Conservation (phyloP, 768 basidiomycete genomes). For the Auricularia cornea region DNA sequence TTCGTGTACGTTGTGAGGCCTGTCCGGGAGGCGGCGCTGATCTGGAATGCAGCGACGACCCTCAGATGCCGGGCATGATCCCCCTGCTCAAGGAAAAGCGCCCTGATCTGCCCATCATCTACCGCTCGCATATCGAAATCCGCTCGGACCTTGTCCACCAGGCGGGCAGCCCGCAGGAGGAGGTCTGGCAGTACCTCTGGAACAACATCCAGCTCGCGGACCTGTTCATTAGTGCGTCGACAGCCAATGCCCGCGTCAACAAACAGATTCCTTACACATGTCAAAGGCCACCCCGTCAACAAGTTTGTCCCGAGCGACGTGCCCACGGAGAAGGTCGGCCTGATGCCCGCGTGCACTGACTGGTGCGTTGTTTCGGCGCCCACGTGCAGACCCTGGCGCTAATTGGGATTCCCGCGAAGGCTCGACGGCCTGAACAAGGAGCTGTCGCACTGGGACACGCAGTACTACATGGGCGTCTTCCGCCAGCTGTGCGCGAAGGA, state of each 20-base stretch:
- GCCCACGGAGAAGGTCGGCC: conserved; percentile 55
- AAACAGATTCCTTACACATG: neutral
- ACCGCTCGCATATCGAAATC: conserved; percentile 93
- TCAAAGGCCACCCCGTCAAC: conserved; percentile 73
- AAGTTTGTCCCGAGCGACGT: conserved; percentile 90
- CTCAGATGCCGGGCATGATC: conserved; percentile 92
- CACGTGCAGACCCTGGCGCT: conserved; percentile 11
- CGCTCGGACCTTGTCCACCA: conserved; percentile 77
- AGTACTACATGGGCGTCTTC: conserved; percentile 84
- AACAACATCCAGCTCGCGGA: conserved; percentile 85
- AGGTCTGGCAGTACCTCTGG: conserved; percentile 94
- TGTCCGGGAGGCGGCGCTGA: conserved; percentile 9
- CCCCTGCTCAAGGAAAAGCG: conserved; percentile 81
- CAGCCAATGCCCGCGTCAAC: neutral
- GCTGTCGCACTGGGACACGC: conserved; percentile 9
- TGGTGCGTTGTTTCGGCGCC: conserved; percentile 44
- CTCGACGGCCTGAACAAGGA: conserved; percentile 87
- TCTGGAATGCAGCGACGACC: conserved; percentile 48
- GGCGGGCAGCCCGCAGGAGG: conserved; percentile 74
- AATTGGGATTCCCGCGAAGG: conserved; percentile 29
- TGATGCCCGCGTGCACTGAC: conserved; percentile 79
- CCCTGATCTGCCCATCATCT: conserved; percentile 82
- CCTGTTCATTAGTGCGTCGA: conserved; percentile 69
- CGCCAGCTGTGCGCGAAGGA: conserved; percentile 65
- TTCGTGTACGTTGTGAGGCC: conserved; percentile 51